These are phyloP conservation scores for Microbotryum lychnidis-dioicae DNA, from an alignment of 1,284 basidiomycete genomes.

Conservation along the genomic window DNA sequence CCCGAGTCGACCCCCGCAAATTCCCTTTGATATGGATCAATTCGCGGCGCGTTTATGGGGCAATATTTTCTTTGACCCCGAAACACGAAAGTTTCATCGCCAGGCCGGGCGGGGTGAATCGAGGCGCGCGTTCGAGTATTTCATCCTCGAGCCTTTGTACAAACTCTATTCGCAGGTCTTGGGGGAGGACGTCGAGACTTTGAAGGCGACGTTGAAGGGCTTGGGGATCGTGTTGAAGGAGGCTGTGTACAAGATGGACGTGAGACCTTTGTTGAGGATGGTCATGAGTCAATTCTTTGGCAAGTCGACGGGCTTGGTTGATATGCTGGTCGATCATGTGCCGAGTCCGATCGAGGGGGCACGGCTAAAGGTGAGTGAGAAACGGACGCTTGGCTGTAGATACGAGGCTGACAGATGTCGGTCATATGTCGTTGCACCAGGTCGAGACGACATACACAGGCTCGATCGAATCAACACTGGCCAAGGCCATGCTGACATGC, in stretches of 20 bases:
- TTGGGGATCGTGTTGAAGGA: constrained; percentile 85
- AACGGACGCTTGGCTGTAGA: background rate
- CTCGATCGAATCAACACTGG: constrained; percentile 69
- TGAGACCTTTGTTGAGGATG: constrained; percentile 84
- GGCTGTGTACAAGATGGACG: constrained; percentile 96
- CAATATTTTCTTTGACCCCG: constrained; percentile 86
- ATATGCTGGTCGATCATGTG: constrained; percentile 82
- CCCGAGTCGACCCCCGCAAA: too few relatives aligned
- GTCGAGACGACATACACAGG: constrained; percentile 76
- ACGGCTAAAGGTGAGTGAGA: constrained; percentile 57
- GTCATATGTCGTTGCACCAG: constrained; percentile 40
- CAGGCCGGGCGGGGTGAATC: constrained; percentile 64
- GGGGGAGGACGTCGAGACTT: constrained; percentile 75
- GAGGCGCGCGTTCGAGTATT: constrained; percentile 85
- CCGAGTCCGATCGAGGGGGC: constrained; percentile 73
- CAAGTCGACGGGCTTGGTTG: constrained; percentile 73
- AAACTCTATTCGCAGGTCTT: constrained; percentile 92
- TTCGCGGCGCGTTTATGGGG: constrained; percentile 89
- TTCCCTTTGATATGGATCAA: constrained; percentile 43
- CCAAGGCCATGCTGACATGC: constrained; percentile 69
- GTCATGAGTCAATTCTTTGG: constrained; percentile 96
- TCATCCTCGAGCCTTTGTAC: constrained; percentile 92
- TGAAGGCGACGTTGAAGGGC: constrained; percentile 69
- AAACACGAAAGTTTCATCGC: constrained; percentile 76
- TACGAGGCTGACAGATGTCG: background rate